Percentiles rank a stretch among this genome's conserved stretches.
Conservation (phyloP, 2,329 filamentous ascomycete species). For the Aspergillus sergii region DNA sequence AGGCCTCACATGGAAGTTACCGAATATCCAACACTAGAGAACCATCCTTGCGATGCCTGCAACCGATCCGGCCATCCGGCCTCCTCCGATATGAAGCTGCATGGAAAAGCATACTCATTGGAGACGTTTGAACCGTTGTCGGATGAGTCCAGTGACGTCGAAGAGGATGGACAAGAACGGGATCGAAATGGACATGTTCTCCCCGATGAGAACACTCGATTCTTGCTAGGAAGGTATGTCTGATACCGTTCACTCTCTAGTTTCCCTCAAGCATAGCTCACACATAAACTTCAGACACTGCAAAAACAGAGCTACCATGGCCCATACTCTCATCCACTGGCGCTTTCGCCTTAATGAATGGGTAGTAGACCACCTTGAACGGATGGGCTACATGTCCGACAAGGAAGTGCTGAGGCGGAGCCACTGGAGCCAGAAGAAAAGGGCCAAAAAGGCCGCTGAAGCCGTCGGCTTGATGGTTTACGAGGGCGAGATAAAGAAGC, state of each 20-base stretch:
- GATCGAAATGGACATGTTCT: conserved; percentile 52
- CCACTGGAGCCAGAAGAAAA: conserved; percentile 61
- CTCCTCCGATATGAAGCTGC: conserved; percentile 64
- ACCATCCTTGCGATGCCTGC: conserved; percentile 68
- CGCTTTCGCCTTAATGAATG: conserved; percentile 72
- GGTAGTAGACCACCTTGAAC: conserved; percentile 65
- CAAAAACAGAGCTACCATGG: conserved; percentile 66
- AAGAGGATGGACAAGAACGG: conserved; percentile 37
- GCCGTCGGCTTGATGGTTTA: conserved; percentile 67
- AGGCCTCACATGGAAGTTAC: conserved; percentile 63
- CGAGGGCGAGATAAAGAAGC: conserved; percentile 58
- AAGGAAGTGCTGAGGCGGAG: conserved; percentile 64
- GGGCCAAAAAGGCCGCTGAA: conserved; percentile 61
- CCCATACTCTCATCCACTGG: conserved; percentile 76
- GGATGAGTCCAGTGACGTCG: conserved; percentile 47
- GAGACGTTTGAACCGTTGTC: conserved; percentile 66
- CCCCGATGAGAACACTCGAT: conserved; percentile 49
- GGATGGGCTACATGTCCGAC: conserved; percentile 60
- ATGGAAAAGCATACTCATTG: conserved; percentile 67
- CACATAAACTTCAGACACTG: conserved; percentile 48
- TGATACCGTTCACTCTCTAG: background rate
- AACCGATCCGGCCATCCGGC: conserved; percentile 70
- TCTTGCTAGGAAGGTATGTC: conserved; percentile 55
- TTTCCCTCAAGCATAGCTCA: background rate
- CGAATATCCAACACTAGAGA: conserved; percentile 45